Evolutionary conservation across 768 basidiomycete species (phyloP).

Genomic region (Xanthoconium stramineum): DNA sequence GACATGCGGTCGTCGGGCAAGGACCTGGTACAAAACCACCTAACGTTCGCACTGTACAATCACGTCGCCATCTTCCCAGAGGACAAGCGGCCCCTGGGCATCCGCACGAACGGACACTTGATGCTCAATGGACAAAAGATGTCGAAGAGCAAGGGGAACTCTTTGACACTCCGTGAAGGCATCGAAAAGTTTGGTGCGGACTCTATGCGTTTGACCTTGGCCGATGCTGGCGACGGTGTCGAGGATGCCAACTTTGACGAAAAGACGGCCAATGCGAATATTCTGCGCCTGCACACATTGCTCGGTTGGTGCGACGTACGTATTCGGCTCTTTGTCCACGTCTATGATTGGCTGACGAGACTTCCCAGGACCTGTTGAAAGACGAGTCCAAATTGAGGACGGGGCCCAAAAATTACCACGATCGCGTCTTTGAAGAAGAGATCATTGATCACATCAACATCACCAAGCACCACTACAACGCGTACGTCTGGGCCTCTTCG

Average conservation of each 20-base stretch:
- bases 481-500: conserved; percentile 47
- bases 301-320: conserved; percentile 90
- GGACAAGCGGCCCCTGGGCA: conserved; percentile 85
- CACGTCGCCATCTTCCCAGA: conserved; percentile 91
- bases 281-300: conserved; percentile 87
- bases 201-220: conserved; percentile 85
- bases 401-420: conserved; percentile 77
- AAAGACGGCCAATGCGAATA: conserved; percentile 95
- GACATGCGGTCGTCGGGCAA: conserved; percentile 98
- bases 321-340: neutral
- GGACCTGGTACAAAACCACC: conserved; percentile 92
- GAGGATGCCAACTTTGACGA: conserved; percentile 99
- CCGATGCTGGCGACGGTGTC: conserved; percentile 95
- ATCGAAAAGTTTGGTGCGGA: conserved; percentile 97
- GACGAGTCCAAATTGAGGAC: conserved; percentile 68
- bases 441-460: conserved; percentile 81
- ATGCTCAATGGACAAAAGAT: conserved; percentile 99
- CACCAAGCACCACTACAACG: conserved; percentile 77
- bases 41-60: conserved; percentile 92
- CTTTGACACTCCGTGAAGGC: conserved; percentile 83
- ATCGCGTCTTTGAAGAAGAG: conserved; percentile 88
- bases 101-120: conserved; percentile 95
- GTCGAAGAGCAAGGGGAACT: conserved; percentile 97
- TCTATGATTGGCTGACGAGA: neutral
- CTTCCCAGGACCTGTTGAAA: conserved; percentile 72